Percentiles rank a stretch among this genome's conserved stretches.
These are phyloP conservation scores for Thielaviopsis cerberus DNA, from an alignment of 2,329 filamentous ascomycete genomes.

Conservation along the genomic window DNA sequence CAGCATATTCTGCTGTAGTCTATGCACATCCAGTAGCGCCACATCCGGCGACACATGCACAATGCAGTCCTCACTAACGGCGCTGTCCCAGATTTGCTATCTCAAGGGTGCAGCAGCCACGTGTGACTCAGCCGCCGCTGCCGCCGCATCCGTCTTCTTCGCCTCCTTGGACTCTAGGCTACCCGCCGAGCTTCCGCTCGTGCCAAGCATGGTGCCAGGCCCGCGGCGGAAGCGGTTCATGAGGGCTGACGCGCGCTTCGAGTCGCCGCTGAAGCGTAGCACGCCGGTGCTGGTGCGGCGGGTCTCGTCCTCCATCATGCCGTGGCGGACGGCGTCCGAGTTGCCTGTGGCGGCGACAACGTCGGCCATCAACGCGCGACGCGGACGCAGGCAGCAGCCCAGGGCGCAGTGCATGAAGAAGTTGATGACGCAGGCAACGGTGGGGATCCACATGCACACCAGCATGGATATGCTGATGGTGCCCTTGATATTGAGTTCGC, in stretches of 20 bases:
- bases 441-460: constrained; percentile 75
- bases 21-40: constrained; percentile 3
- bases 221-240: constrained; percentile 5
- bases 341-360: background rate
- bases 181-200: background rate
- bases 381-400: constrained; percentile 42
- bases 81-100: constrained; percentile 10
- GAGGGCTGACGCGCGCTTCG: background rate
- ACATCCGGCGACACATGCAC: constrained; percentile 4
- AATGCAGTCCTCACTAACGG: background rate
- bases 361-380: constrained; percentile 6
- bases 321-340: background rate
- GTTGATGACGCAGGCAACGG: constrained; percentile 45
- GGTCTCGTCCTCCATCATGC: constrained; percentile 10
- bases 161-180: background rate
- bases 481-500: constrained; percentile 58
- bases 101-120: background rate
- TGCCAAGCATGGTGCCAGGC: background rate
- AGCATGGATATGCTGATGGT: constrained; percentile 57
- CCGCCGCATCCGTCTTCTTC: background rate
- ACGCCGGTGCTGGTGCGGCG: constrained; percentile 4
- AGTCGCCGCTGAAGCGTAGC: background rate
- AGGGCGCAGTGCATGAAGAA: constrained; percentile 57
- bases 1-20: constrained; percentile 5
- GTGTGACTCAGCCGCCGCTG: background rate